A percentile compares a stretch with the other conserved stretches of the same genome.
Evolutionary conservation across 345 rosid species (phyloP).

Genomic region (Cardamine resedifolia): DNA sequence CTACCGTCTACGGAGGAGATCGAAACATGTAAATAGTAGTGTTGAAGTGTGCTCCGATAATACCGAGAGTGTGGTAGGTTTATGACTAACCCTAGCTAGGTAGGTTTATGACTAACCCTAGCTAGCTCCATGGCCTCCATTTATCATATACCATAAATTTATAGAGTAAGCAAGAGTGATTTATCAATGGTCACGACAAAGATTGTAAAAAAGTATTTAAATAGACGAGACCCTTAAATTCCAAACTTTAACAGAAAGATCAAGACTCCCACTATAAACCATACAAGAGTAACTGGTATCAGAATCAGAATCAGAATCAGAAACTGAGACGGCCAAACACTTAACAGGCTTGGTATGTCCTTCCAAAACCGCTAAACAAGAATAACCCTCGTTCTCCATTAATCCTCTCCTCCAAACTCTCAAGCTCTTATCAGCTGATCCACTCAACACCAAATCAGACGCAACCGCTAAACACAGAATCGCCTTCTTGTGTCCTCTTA

Average conservation of each 20-base stretch:
- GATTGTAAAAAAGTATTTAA: conserved; percentile 11
- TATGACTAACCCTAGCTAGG: neutral
- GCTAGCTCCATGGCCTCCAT: neutral
- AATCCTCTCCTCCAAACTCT: conserved; percentile 63
- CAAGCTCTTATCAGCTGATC: conserved; percentile 64
- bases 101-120: conserved; percentile 11
- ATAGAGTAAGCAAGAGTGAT: neutral
- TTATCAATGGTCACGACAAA: neutral
- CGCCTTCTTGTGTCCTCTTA: conserved; percentile 69
- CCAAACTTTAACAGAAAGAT: conserved; percentile 61
- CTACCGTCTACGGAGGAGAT: neutral
- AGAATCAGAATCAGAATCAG: conserved; percentile 10
- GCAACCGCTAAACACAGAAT: conserved; percentile 60
- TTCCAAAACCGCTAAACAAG: conserved; percentile 55
- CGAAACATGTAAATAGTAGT: neutral
- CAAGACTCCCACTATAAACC: conserved; percentile 75
- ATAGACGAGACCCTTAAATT: conserved; percentile 26
- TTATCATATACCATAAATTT: neutral
- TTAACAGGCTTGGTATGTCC: conserved; percentile 70
- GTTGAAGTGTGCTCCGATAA: neutral
- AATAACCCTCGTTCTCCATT: conserved; percentile 41
- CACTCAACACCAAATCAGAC: conserved; percentile 59
- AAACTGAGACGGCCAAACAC: conserved; percentile 48
- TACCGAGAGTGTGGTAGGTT: conserved; percentile 21
- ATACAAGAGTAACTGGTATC: conserved; percentile 34